These are phyloP conservation scores for Alternaria triticimaculans DNA, from an alignment of 2,329 filamentous ascomycete species.

Conservation along the genomic window DNA sequence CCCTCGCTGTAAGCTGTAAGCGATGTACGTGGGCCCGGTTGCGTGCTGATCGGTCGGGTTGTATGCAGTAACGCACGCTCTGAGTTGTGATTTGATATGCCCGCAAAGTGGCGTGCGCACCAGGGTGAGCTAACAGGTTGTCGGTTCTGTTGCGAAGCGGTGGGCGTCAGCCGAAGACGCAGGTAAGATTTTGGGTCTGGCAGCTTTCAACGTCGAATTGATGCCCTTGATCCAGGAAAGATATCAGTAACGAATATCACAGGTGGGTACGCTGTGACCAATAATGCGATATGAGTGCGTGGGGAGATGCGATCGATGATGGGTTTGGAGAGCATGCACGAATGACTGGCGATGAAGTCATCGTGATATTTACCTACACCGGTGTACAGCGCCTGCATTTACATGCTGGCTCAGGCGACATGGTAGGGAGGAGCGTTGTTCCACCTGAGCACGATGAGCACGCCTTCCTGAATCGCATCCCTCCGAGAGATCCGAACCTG, in stretches of 20 bases:
- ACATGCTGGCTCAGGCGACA: not conserved
- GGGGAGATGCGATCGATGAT: not conserved
- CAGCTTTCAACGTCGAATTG: not conserved
- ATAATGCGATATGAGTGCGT: not conserved
- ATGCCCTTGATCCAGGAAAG: slow-evolving; percentile 2
- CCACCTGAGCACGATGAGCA: not conserved
- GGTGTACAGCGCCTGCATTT: not conserved
- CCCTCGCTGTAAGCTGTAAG: slow-evolving; percentile 2
- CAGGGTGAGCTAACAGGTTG: slow-evolving; percentile 10
- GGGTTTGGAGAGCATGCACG: not conserved
- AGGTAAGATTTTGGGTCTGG: slow-evolving; percentile 14
- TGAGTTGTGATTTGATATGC: slow-evolving; percentile 4
- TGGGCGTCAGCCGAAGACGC: slow-evolving; percentile 16
- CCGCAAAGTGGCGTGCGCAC: slow-evolving; percentile 2
- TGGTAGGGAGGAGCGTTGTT: not conserved
- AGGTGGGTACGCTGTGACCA: not conserved
- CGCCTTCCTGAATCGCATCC: not conserved
- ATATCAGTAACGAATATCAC: not conserved
- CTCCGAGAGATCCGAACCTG: not conserved
- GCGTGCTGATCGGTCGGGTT: not conserved
- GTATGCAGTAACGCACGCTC: not conserved
- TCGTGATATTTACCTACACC: slow-evolving; percentile 1
- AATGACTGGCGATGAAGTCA: slow-evolving; percentile 8
- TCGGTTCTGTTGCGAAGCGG: slow-evolving; percentile 13
- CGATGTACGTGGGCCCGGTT: slow-evolving; percentile 1